Conservation (phyloP, 1,139 yeast genomes). For the Candida anutae region DNA sequence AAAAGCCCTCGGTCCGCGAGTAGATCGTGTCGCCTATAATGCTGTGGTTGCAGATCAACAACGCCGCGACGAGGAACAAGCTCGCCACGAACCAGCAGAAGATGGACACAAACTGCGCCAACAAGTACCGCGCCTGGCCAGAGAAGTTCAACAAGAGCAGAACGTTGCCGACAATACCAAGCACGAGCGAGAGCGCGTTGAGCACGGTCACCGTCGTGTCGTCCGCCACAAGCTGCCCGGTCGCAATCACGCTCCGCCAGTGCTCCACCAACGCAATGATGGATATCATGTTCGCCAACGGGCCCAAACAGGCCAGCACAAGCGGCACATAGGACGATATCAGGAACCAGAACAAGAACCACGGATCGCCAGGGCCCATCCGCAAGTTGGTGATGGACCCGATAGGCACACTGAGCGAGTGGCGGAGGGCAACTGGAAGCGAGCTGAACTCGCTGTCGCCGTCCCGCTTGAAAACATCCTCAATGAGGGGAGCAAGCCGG, state of each 20-base stretch:
- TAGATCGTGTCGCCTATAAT: conserved; percentile 10
- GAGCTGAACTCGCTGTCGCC: not conserved
- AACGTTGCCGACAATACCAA: conserved; percentile 61
- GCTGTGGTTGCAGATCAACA: conserved; percentile 20
- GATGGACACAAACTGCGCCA: conserved; percentile 56
- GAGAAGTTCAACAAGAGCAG: conserved; percentile 63
- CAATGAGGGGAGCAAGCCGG: not conserved
- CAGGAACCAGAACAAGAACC: conserved; percentile 51
- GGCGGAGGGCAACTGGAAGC: conserved; percentile 9
- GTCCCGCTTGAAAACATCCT: not conserved
- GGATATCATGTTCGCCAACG: conserved; percentile 66
- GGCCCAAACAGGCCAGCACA: conserved; percentile 70
- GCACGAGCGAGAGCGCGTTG: conserved; percentile 52
- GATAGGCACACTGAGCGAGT: conserved; percentile 26
- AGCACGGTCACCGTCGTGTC: conserved; percentile 43
- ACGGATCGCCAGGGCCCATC: conserved; percentile 39
- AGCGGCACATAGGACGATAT: conserved; percentile 64
- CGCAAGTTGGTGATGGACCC: conserved; percentile 21
- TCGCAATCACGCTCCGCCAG: conserved; percentile 41
- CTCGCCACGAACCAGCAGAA: conserved; percentile 57
- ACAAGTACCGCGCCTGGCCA: conserved; percentile 44
- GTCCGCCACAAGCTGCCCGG: conserved; percentile 18
- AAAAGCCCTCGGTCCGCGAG: conserved; percentile 55
- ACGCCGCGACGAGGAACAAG: conserved; percentile 39
- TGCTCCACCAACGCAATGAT: conserved; percentile 63